Evolutionary conservation across 106 monocot species (phyloP), one percentile per base, ranked within the genome.

Genomic region (Platanthera guangdongensis): DNA sequence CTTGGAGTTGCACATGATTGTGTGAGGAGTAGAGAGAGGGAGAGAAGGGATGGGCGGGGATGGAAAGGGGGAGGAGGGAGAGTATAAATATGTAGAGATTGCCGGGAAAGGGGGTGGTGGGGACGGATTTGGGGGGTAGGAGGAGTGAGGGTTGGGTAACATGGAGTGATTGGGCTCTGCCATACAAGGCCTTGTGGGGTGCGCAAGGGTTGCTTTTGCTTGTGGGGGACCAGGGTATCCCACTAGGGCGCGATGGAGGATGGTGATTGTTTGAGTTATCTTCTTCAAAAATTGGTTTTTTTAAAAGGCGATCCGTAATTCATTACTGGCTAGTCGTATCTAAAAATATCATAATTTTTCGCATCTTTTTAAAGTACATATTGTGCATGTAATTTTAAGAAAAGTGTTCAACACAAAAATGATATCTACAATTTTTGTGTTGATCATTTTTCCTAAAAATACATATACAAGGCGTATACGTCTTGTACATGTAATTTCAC

Each of bases 1-100:
- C 74, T 81, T 71, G 46, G 90, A 82, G 82, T 80, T 90, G 84
- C 90, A 90, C 90, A 90, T 90, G 14, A 7, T 85, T 28, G 16
- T 28, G 30, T 4, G 65, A 65, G 65, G 30, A 65, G 28, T 4
- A 9, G 18, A 5, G 22, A 30, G 30, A 10, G 65, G 13, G 73
- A 13, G 28, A 74, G 59, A 47, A 49, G 30, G 48, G 71, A 13
- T 6, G 25, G 28, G 22, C 7, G 74, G 71, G 71, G 78, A 72
- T 10, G 80, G 51, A 71, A 51, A 54, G 18, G 39, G 54, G 76
- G 73, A 48, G 28, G 32, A 10, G 72, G 50, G 47, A 47, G 57
- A 15, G 69, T 76, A 50, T 57, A 76, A 47, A 81, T 69, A 81
- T 25, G 48, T 8, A 52, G 51, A 59, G 76, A 57, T 47, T 55